Evolutionary conservation across 257 asterid species (phyloP).

Genomic region (Eucommia ulmoides): DNA sequence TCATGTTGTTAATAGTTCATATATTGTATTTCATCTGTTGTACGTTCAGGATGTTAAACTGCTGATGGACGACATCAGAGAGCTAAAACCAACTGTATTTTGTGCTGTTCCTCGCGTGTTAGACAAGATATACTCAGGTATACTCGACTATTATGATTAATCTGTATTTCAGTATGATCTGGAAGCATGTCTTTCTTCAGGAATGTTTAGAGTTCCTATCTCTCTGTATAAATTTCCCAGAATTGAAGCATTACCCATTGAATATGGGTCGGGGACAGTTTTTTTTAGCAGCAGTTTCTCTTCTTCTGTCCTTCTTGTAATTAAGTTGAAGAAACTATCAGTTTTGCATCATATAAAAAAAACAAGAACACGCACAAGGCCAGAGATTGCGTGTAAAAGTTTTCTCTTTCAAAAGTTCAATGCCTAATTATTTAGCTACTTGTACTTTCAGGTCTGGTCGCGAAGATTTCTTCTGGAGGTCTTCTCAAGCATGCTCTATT

Average conservation of each 20-base stretch:
- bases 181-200: no score
- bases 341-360: no score
- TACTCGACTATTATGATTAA: neutral
- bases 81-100: slow-evolving; percentile 56
- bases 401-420: neutral
- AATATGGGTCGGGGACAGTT: neutral
- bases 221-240: no score
- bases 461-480: slow-evolving; percentile 57
- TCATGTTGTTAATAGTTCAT: neutral
- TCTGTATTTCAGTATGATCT: no score
- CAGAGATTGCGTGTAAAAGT: neutral
- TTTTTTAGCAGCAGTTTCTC: neutral
- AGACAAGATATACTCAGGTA: slow-evolving; percentile 76
- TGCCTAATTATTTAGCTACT: neutral
- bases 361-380: no score
- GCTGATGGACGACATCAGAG: slow-evolving; percentile 61
- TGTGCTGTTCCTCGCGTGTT: slow-evolving; percentile 77
- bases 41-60: slow-evolving; percentile 47
- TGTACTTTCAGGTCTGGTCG: slow-evolving; percentile 40
- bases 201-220: no score
- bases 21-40: slow-evolving; percentile 3
- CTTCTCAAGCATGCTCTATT: slow-evolving; percentile 40
- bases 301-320: no score
- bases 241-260: neutral
- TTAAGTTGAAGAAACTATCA: no score